These are phyloP conservation scores for Barnettozyma wickerhamii DNA, from an alignment of 805 yeast genomes.

Conservation along the genomic window DNA sequence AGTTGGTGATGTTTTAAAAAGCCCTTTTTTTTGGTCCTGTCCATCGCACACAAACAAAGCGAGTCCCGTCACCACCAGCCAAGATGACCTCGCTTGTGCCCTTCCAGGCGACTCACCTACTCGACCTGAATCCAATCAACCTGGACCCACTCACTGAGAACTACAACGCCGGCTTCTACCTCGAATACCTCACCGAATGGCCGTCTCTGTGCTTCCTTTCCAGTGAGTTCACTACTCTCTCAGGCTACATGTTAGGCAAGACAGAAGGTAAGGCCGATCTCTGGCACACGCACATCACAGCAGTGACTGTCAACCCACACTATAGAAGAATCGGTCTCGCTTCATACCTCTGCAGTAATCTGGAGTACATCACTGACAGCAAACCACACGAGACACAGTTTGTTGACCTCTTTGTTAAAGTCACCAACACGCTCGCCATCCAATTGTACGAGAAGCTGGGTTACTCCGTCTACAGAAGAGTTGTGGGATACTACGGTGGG, in stretches of 20 bases:
- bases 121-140: constrained; percentile 69
- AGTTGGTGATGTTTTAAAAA: not conserved
- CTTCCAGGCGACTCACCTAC: constrained; percentile 80
- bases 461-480: constrained; percentile 79
- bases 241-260: constrained; percentile 94
- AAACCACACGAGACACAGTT: constrained; percentile 79
- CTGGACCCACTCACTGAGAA: constrained; percentile 90
- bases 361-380: constrained; percentile 71
- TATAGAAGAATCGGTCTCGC: constrained; percentile 88
- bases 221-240: constrained; percentile 36
- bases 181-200: constrained; percentile 80
- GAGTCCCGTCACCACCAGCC: too few relatives aligned
- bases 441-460: constrained; percentile 83
- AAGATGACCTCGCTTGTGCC: constrained; percentile 86
- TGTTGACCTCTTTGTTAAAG: constrained; percentile 87
- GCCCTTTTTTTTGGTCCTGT: not conserved
- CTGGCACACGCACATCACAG: constrained; percentile 97
- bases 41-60: too few relatives aligned
- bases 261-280: constrained; percentile 81
- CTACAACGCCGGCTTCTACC: constrained; percentile 77
- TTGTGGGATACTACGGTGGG: constrained; percentile 79
- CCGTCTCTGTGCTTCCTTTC: constrained; percentile 86
- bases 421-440: constrained; percentile 76
- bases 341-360: constrained; percentile 64
- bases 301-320: constrained; percentile 82